These are phyloP conservation scores for Paxillus involutus DNA, from an alignment of 768 basidiomycete genomes.

Conservation along the genomic window DNA sequence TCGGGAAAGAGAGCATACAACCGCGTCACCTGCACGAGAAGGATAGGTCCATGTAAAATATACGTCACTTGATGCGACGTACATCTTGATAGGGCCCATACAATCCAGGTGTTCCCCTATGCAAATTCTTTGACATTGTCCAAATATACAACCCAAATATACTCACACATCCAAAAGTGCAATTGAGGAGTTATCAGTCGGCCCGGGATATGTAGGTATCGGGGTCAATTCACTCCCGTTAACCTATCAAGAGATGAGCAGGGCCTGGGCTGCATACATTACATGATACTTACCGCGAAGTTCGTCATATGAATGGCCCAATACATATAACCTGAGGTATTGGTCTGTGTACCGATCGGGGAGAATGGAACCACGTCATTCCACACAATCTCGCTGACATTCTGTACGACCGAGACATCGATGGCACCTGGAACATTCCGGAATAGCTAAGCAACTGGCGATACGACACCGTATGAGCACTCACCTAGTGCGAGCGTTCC, in stretches of 20 bases:
- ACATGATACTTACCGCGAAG: slow-evolving; percentile 45
- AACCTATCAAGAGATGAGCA: slow-evolving; percentile 39
- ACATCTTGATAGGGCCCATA: slow-evolving; percentile 82
- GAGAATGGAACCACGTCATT: slow-evolving; percentile 73
- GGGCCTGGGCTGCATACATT: not conserved
- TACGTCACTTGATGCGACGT: slow-evolving; percentile 16
- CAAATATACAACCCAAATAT: not conserved
- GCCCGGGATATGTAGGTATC: slow-evolving; percentile 61
- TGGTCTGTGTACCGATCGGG: slow-evolving; percentile 57
- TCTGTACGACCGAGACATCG: slow-evolving; percentile 64
- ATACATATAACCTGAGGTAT: slow-evolving; percentile 68
- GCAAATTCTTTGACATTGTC: slow-evolving; percentile 1
- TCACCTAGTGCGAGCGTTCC: slow-evolving; percentile 69
- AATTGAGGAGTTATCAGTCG: slow-evolving; percentile 54
- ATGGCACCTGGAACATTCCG: slow-evolving; percentile 60
- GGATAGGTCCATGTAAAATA: not conserved
- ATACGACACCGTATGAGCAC: not conserved
- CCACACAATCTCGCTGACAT: slow-evolving; percentile 65
- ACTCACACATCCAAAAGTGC: slow-evolving; percentile 76
- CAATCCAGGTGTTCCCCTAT: slow-evolving; percentile 67
- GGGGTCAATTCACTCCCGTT: slow-evolving; percentile 54
- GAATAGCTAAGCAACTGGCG: not conserved
- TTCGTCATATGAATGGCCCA: slow-evolving; percentile 67
- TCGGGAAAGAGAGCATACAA: slow-evolving; percentile 59
- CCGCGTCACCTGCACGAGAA: slow-evolving; percentile 54